Evolutionary conservation across 306 rosid species (phyloP), one percentile per base, ranked within the genome.

Genomic region (Echinosophora koreensis): DNA sequence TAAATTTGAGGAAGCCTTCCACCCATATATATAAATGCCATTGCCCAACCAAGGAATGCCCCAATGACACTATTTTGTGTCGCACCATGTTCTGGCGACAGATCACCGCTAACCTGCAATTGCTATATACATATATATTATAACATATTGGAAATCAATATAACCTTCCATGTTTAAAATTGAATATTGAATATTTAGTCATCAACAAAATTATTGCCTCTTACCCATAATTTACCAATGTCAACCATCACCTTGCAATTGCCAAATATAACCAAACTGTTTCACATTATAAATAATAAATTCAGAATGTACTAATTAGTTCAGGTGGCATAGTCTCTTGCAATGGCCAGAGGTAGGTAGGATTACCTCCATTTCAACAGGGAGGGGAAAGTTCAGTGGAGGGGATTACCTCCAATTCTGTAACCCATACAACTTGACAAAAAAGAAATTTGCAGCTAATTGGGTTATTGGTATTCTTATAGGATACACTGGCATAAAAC

Each of bases 1-100:
- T 34, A 79, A 66, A 93, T 90, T 77, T 93, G 97, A 74, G 97
- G 97, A 78, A 93, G 76, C 73, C 97, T 88, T 80, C 96, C 97
- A 30, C 97, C 86, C 87, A 90, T 84, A 77, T 90, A 93, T 69
- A 90, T 76, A 77, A 82, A 60, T 73, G 97, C 92, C 96, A 93
- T 93, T 76, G 85, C 91, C 94, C 96, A 93, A 69, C 97, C 97
- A 80, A 93, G 91, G 66, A 67, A 84, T 80, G 30, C 68, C 32
- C 92, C 97, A 57, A 87, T 72, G 70, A 72, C 57, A 63, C 75
- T 15, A 81, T 85, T 32, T 39, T 42, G 81, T 82, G 69, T 69
- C 0, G 18, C 50, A 34, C 34, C 85, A 50, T 56, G 75, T 15
- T 72, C 73, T 77, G 42, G 66, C 71, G 73, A 69, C 71, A 56